These are phyloP conservation scores for Phytophthora litchii DNA, from an alignment of 352 stramenopile species.

Conservation along the genomic window DNA sequence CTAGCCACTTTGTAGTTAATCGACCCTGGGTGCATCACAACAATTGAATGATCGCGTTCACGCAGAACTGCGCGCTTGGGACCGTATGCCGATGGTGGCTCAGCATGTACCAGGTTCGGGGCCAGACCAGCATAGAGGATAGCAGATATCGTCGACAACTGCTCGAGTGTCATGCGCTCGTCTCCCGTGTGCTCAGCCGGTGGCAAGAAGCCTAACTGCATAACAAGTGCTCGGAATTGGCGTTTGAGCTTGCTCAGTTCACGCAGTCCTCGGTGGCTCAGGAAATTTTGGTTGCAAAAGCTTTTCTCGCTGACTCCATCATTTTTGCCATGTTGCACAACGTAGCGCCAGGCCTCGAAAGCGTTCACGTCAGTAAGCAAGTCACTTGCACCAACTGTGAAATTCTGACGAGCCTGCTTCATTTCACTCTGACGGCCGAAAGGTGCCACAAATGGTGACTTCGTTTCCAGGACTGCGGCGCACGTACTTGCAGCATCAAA, in stretches of 20 bases:
- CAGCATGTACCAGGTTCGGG: constrained; percentile 91
- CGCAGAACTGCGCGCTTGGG: constrained; percentile 44
- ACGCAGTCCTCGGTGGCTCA: constrained; percentile 59
- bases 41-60: constrained; percentile 50
- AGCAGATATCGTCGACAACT: constrained; percentile 62
- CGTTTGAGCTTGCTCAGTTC: constrained; percentile 81
- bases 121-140: constrained; percentile 87
- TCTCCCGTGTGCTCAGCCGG: neutral
- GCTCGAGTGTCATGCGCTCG: constrained; percentile 49
- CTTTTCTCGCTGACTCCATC: constrained; percentile 41
- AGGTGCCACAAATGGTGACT: constrained; percentile 83
- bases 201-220: constrained; percentile 67
- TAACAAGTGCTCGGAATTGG: constrained; percentile 73
- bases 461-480: constrained; percentile 77
- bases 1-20: constrained; percentile 69
- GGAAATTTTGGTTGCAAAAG: constrained; percentile 75
- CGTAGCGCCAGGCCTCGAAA: constrained; percentile 66
- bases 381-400: constrained; percentile 67
- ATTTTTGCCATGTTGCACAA: constrained; percentile 27
- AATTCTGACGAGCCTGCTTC: constrained; percentile 63
- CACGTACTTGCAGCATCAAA: constrained; percentile 72
- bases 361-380: constrained; percentile 81
- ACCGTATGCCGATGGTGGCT: constrained; percentile 36
- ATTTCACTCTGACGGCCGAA: constrained; percentile 75
- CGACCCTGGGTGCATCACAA: constrained; percentile 74